Evolutionary conservation across 78 protist species (phyloP), one percentile per base, ranked within the genome.

Genomic region (Planoprotostelium fungivorum): DNA sequence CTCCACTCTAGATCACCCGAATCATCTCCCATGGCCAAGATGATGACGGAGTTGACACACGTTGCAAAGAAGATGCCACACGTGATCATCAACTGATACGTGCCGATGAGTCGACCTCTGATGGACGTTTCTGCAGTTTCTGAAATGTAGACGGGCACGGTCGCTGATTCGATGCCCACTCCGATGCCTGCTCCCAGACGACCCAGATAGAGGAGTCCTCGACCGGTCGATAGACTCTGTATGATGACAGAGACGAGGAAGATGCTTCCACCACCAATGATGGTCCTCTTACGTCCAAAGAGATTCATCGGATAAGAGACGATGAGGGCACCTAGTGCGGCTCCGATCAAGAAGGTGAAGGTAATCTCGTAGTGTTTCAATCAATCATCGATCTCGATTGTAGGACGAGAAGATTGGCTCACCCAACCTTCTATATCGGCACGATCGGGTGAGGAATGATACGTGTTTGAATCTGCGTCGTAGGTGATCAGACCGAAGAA

Each of bases 111-210:
- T 73, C 89, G 89, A 1, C 89, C 89, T 73, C 89, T 83, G 83
- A 87, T 87, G 10, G 9, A 36, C 0, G 89, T 35, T 36, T 83
- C 86, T 5, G 89, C 89, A 38, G 63, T 87, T 34, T 87, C 89
- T 73, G 89, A 87, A 84, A 73, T 83, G 10, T 87, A 87, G 89
- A 87, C 86, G 31, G 89, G 89, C 1, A 87, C 89, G 89, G 89
- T 84, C 38, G 51, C 63, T 36, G 89, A 73, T 16, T 73, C 63
- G 63, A 87, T 35, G 63, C 89, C 89, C 16, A 73, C 63, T 1
- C 89, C 89, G n/a, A 87, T 73, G 63, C 89, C 89, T n/a, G 89
- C 89, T 29, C 51, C 89, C 84, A 87, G 83, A 87, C 89, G 89
- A 87, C 89, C 89, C 5, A 84, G 86, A 29, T 73, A 16, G 23